Conservation (phyloP, 2,329 filamentous ascomycete species). For the Aspergillus clavatus region DNA sequence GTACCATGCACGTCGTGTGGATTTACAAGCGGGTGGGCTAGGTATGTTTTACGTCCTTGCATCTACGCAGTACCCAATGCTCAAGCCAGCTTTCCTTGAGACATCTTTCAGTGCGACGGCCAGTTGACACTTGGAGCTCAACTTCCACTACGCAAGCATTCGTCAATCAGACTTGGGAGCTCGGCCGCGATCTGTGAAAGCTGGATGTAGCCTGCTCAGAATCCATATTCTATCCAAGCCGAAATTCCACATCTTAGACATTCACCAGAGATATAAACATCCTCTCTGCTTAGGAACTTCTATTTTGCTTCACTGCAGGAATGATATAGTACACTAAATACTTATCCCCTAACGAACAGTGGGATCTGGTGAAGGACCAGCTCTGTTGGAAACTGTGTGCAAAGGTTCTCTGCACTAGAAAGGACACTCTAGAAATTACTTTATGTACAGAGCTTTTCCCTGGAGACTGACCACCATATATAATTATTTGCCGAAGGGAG, state of each 20-base stretch:
- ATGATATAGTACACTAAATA: slow-evolving; percentile 40
- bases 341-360: slow-evolving; percentile 36
- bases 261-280: slow-evolving; percentile 34
- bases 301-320: slow-evolving; percentile 13
- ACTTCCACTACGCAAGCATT: no score
- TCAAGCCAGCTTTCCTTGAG: no score
- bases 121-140: no score
- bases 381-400: slow-evolving; percentile 60
- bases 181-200: slow-evolving; percentile 24
- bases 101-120: no score
- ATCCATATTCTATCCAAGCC: slow-evolving; percentile 48
- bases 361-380: slow-evolving; percentile 46
- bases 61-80: no score
- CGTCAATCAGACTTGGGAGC: slow-evolving; percentile 34
- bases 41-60: no score
- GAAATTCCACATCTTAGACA: slow-evolving; percentile 40
- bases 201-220: slow-evolving; percentile 30
- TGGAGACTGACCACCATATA: slow-evolving; percentile 57
- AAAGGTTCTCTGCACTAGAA: slow-evolving; percentile 54
- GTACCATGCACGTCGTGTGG: no score
- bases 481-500: slow-evolving; percentile 52
- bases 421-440: slow-evolving; percentile 58
- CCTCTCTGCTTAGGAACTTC: slow-evolving; percentile 20
- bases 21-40: no score
- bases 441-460: slow-evolving; percentile 64